Evolutionary conservation across 108 stramenopile genomes (phyloP).

Genomic region (Conticribra weissflogii): DNA sequence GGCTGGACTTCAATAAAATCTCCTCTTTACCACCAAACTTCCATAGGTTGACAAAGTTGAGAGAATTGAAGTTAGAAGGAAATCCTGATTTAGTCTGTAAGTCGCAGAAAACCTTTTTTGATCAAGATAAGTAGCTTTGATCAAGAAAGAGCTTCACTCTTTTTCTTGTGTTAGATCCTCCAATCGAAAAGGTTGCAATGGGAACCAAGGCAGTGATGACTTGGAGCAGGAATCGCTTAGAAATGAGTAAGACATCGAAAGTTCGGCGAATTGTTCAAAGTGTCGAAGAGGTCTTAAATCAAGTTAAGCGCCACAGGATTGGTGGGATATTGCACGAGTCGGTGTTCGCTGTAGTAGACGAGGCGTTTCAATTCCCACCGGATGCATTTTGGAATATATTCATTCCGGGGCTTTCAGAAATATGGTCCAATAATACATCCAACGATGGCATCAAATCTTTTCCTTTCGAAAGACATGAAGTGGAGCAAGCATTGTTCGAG

Average conservation of each 20-base stretch:
- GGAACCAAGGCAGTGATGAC: conserved; percentile 45
- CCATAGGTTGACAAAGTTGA: conserved; percentile 35
- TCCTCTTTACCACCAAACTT: conserved; percentile 42
- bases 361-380: conserved; percentile 41
- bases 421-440: conserved; percentile 31
- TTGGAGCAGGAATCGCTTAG: conserved; percentile 46
- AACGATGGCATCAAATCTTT: conserved; percentile 39
- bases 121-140: no score
- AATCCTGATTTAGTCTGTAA: conserved; percentile 46
- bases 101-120: no score
- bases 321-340: conserved; percentile 38
- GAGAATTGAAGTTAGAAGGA: conserved; percentile 48
- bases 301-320: conserved; percentile 28
- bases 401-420: conserved; percentile 43
- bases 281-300: conserved; percentile 38
- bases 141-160: no score
- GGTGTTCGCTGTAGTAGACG: conserved; percentile 26
- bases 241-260: conserved; percentile 18
- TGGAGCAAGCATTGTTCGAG: conserved; percentile 40
- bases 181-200: conserved; percentile 26
- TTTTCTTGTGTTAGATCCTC: no score
- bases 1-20: conserved; percentile 49
- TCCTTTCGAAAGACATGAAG: conserved; percentile 40
- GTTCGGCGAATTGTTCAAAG: conserved; percentile 45
- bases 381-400: conserved; percentile 49